Base-by-base conservation (phyloP, 2,329 filamentous ascomycete species). In the Diaporthe batatas region DNA sequence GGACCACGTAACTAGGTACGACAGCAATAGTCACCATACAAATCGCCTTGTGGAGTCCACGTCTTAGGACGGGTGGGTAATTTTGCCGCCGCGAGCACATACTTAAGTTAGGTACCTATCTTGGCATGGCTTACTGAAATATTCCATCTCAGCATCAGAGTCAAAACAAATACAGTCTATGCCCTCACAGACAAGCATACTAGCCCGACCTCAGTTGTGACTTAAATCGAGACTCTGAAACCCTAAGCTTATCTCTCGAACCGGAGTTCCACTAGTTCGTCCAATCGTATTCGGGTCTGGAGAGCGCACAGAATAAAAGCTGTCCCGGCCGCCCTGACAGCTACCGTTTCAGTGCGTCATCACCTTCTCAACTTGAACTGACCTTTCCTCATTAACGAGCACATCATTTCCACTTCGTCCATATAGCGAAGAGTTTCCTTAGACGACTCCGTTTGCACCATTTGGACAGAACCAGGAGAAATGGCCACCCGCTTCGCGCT, bases 401-500 rank as follows among this genome's bases (percentile, higher is more conserved):
- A 64, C 16, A 1, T 47, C 25, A 32, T 47, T 21, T 21, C 11
- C 42, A 32, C 39, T 12, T 14, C 25, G 16, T 47, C 16, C 36
- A 47, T 29, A 16, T 6, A 23, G 29, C 21, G 16, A 39, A 16
- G 23, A 3, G 1, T n/a, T 8, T 21, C 21, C 14, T 3, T 11
- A n/a, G 34, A 16, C 34, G 32, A 7, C 16, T 8, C 32, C 14
- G 10, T 36, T 6, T 39, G 11, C 34, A 6, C 34, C 51, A 36
- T 4, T n/a, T 44, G 42, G 2, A 14, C 42, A 71, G 10, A 23
- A 34, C 21, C 16, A 12, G n/a, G 8, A 14, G 11, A 21, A 14
- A 75, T 76, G 74, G 62, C 75, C 11, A 62, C 68, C 16, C 75
- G 75, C 16, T 73, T 76, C 68, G 69, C 68, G 32, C 75, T 76